Evolutionary conservation across 176 grass and related monocot species (phyloP).

Genomic region (Coix lacrymajobi): DNA sequence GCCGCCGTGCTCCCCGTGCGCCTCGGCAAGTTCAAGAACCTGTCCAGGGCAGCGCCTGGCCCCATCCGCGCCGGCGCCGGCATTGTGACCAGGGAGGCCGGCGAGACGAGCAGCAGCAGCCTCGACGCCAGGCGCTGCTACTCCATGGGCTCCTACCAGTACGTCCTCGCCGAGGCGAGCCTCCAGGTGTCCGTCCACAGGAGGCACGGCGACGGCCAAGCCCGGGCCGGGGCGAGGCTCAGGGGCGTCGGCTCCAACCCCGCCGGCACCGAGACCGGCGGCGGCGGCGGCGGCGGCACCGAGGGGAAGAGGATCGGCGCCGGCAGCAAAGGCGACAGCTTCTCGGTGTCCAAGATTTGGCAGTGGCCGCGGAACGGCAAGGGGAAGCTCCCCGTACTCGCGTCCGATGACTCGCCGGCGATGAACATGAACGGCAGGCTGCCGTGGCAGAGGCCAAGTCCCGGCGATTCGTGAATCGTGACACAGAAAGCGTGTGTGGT

Average conservation of each 20-base stretch:
- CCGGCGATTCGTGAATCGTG: constrained; percentile 48
- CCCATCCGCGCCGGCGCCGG: neutral
- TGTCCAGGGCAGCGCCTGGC: constrained; percentile 23
- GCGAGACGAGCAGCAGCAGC: constrained; percentile 80
- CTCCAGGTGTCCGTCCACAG: constrained; percentile 67
- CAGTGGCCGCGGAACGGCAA: constrained; percentile 85
- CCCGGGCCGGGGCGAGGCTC: constrained; percentile 19
- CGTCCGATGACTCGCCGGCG: constrained; percentile 53
- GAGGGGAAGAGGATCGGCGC: constrained; percentile 73
- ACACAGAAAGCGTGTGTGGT: neutral
- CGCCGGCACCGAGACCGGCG: constrained; percentile 12
- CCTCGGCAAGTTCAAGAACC: constrained; percentile 91
- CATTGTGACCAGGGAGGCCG: constrained; percentile 40
- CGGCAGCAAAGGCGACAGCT: constrained; percentile 82
- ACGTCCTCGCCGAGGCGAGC: constrained; percentile 70
- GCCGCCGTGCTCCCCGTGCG: constrained; percentile 58
- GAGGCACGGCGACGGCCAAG: constrained; percentile 37
- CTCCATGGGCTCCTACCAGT: constrained; percentile 95
- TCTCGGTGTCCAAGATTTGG: constrained; percentile 99
- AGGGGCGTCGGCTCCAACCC: constrained; percentile 16
- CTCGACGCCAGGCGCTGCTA: constrained; percentile 81
- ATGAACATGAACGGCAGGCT: constrained; percentile 46
- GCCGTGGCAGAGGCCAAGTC: constrained; percentile 55
- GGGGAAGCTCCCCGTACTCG: constrained; percentile 75
- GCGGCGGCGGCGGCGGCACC: neutral